Evolutionary conservation across 371 early-diverging fungal species (phyloP).

Genomic region (Aphelidium insulamus): DNA sequence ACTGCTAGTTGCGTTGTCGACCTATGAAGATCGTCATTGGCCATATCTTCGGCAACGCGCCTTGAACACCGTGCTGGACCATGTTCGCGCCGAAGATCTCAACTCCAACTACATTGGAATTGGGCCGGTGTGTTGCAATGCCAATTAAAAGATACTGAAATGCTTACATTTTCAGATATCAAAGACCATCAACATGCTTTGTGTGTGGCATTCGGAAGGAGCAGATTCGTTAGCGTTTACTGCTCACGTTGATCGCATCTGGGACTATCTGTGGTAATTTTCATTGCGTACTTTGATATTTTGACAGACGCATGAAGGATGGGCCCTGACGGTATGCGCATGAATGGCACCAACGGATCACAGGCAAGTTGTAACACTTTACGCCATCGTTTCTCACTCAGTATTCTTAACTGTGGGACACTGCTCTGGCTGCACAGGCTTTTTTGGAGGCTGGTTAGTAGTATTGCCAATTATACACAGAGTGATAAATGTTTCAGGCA

Average conservation of each 20-base stretch:
- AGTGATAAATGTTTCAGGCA: too few relatives aligned
- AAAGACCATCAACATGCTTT: conserved; percentile 76
- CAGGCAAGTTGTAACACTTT: too few relatives aligned
- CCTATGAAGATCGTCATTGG: conserved; percentile 8
- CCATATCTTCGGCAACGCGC: conserved; percentile 40
- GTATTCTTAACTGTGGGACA: conserved; percentile 95
- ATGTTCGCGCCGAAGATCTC: conserved; percentile 66
- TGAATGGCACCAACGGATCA: conserved; percentile 92
- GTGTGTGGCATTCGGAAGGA: conserved; percentile 61
- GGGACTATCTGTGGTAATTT: conserved; percentile 61
- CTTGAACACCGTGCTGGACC: conserved; percentile 44
- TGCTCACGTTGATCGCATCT: conserved; percentile 39
- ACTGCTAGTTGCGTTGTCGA: conserved; percentile 25
- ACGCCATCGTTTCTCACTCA: too few relatives aligned
- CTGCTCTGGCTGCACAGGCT: conserved; percentile 69
- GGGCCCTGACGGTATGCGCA: conserved; percentile 74
- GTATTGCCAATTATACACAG: conserved; percentile 2
- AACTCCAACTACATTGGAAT: conserved; percentile 73
- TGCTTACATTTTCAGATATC: conserved; percentile 28
- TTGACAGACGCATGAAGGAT: too few relatives aligned
- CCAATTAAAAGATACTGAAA: neutral
- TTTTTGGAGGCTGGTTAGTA: conserved; percentile 24
- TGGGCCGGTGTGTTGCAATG: conserved; percentile 35
- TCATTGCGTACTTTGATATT: neutral
- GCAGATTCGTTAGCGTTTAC: conserved; percentile 53